phyloP scores from a whole-genome alignment of 2,329 filamentous ascomycete genomes.

The Monilinia polystroma region DNA sequence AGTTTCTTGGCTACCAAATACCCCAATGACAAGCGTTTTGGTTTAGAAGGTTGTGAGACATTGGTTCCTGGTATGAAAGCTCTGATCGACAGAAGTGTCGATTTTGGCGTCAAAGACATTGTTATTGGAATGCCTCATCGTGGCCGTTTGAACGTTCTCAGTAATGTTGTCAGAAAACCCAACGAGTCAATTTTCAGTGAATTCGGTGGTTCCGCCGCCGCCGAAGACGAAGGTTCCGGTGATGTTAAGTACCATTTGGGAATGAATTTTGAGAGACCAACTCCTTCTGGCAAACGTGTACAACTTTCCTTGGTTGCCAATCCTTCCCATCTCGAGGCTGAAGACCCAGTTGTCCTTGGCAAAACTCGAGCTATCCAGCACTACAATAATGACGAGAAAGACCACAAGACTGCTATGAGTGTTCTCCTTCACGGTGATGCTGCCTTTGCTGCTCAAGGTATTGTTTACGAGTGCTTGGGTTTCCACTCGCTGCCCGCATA shows the following conservation, averaged over 20 bases:
- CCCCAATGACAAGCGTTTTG: conserved; percentile 99
- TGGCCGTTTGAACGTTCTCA: conserved; percentile 95
- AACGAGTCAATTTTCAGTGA: conserved; percentile 99
- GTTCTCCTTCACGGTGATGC: conserved; percentile 96
- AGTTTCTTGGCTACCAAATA: conserved; percentile 94
- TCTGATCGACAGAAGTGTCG: conserved; percentile 94
- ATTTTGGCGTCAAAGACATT: conserved; percentile 98
- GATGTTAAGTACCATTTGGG: conserved; percentile 99
- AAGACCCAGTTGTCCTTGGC: conserved; percentile 95
- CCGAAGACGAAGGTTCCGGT: conserved; percentile 92
- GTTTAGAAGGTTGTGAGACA: conserved; percentile 94
- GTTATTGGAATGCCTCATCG: conserved; percentile 99
- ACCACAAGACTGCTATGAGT: conserved; percentile 88
- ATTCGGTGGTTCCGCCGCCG: conserved; percentile 84
- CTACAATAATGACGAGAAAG: conserved; percentile 95
- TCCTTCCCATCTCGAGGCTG: conserved; percentile 95
- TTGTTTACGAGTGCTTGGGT: conserved; percentile 97
- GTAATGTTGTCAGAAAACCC: conserved; percentile 97
- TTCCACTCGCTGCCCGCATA: conserved; percentile 95
- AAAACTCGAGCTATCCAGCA: conserved; percentile 98
- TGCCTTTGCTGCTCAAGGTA: conserved; percentile 91
- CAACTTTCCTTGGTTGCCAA: conserved; percentile 98
- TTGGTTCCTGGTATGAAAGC: conserved; percentile 99
- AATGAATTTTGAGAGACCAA: conserved; percentile 99
- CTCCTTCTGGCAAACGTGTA: conserved; percentile 97